Evolutionary conservation across 2,329 filamentous ascomycete species (phyloP).

Genomic region (Fusarium albidum): DNA sequence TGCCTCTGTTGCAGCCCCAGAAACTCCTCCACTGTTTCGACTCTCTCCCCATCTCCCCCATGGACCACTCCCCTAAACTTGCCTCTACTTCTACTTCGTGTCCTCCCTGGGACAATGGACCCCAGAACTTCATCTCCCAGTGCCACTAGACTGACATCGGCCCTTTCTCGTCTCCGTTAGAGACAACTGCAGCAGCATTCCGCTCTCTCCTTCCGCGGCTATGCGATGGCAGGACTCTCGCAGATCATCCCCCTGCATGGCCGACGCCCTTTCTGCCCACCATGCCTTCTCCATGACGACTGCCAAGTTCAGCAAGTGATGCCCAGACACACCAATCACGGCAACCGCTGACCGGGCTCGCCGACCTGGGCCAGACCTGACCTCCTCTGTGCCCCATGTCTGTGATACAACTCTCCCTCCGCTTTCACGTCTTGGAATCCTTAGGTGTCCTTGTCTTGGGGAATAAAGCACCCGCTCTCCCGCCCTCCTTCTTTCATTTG

Average conservation of each 20-base stretch:
- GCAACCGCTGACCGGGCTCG: slow-evolving; percentile 3
- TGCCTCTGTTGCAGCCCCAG: slow-evolving; percentile 10
- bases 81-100: neutral
- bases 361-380: slow-evolving; percentile 8
- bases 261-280: slow-evolving; percentile 6
- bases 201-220: slow-evolving; percentile 2
- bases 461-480: slow-evolving; percentile 35
- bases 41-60: slow-evolving; percentile 6
- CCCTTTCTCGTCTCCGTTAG: slow-evolving; percentile 34
- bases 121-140: slow-evolving; percentile 23
- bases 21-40: slow-evolving; percentile 15
- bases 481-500: slow-evolving; percentile 5
- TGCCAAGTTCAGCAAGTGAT: slow-evolving; percentile 38
- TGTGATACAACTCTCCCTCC: slow-evolving; percentile 28
- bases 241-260: slow-evolving; percentile 22
- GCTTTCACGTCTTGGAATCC: slow-evolving; percentile 13
- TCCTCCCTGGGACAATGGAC: slow-evolving; percentile 6
- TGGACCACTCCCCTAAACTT: slow-evolving; percentile 7
- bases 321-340: slow-evolving; percentile 5
- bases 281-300: slow-evolving; percentile 39
- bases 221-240: neutral
- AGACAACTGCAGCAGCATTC: slow-evolving; percentile 18
- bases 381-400: slow-evolving; percentile 13
- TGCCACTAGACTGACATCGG: slow-evolving; percentile 41
- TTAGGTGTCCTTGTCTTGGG: slow-evolving; percentile 9